Conservation (phyloP, 1,284 basidiomycete genomes). For the Gymnopus androsaceus region DNA sequence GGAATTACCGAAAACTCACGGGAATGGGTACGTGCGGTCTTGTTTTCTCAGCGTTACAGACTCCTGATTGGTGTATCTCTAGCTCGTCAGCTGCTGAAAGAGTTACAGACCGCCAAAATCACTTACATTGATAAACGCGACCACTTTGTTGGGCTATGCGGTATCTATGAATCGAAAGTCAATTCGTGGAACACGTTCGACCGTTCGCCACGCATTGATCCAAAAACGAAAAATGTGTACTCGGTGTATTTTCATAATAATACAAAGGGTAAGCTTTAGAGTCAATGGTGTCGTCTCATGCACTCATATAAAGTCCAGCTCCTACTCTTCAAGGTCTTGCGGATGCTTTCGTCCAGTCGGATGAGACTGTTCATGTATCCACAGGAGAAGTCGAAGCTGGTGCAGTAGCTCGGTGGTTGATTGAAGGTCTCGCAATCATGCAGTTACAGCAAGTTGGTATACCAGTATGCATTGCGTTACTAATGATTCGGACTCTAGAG, state of each 20-base stretch:
- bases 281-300: background rate
- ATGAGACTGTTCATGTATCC: background rate
- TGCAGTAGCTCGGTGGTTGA: background rate
- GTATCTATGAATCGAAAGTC: background rate
- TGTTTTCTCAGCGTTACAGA: background rate
- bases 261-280: background rate
- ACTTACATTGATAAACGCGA: background rate
- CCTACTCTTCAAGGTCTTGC: background rate
- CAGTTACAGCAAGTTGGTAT: background rate
- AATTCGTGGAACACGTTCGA: background rate
- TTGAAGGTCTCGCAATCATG: background rate
- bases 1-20: conserved; percentile 27
- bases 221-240: background rate
- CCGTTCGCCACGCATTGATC: background rate
- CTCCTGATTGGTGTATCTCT: background rate
- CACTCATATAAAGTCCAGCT: no score
- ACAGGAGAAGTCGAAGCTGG: background rate
- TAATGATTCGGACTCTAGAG: background rate
- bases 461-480: background rate
- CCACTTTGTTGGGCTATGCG: background rate
- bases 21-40: conserved; percentile 1
- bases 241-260: background rate
- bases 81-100: background rate
- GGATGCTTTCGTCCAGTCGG: background rate
- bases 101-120: background rate